These are phyloP conservation scores for Exophiala sp. DNA, from an alignment of 2,329 filamentous ascomycete species.

Conservation along the genomic window DNA sequence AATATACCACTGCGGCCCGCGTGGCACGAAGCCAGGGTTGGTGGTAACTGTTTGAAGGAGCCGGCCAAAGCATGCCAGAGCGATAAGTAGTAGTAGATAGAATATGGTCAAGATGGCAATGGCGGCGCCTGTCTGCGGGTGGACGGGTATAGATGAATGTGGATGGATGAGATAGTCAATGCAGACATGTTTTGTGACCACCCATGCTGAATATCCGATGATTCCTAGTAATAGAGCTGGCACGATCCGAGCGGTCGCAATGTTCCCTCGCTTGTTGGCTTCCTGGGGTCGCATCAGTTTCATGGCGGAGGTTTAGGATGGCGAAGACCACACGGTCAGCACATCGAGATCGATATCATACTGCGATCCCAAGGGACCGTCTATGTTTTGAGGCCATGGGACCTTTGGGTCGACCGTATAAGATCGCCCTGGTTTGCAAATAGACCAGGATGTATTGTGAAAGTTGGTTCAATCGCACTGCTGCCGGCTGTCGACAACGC, in stretches of 20 bases:
- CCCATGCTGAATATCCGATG: constrained; percentile 66
- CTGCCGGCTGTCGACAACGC: neutral
- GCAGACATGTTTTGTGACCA: constrained; percentile 61
- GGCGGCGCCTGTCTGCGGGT: constrained; percentile 52
- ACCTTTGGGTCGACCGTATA: neutral
- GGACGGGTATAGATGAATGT: constrained; percentile 31
- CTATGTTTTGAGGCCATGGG: neutral
- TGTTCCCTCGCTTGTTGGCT: constrained; percentile 37
- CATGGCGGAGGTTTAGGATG: constrained; percentile 4
- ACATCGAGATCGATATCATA: neutral
- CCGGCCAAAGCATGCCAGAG: constrained; percentile 64
- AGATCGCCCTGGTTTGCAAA: neutral
- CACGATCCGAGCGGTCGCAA: constrained; percentile 59
- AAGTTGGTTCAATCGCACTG: neutral
- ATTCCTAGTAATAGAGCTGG: constrained; percentile 62
- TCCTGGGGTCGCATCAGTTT: constrained; percentile 15
- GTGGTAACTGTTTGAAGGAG: constrained; percentile 61
- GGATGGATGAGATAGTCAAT: constrained; percentile 64
- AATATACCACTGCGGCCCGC: constrained; percentile 44
- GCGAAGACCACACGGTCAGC: neutral
- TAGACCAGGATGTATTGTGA: too few relatives aligned
- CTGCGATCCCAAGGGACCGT: neutral
- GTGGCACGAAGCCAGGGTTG: constrained; percentile 68
- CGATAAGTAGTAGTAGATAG: constrained; percentile 63
- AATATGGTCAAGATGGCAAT: constrained; percentile 67